phyloP scores from a whole-genome alignment of 106 monocot genomes.

The Dioscorea alata region DNA sequence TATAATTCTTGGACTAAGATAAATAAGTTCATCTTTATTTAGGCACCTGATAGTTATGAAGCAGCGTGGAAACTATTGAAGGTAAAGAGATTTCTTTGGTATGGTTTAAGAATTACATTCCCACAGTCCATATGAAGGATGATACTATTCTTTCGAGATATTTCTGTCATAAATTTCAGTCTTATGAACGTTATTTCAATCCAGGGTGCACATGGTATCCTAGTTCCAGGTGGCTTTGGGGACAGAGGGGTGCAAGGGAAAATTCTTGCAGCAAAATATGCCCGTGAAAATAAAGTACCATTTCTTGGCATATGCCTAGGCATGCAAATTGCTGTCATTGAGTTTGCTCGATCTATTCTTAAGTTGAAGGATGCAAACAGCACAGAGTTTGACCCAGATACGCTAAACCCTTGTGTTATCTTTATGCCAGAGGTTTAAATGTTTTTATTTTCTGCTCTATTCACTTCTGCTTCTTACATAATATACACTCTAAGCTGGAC shows the following conservation, averaged over 20 bases:
- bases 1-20: not conserved
- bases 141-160: too few relatives aligned
- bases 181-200: not conserved
- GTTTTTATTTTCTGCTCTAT: not conserved
- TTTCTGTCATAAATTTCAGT: not conserved
- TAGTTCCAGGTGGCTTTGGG: conserved; percentile 98
- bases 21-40: conserved; percentile 14
- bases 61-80: conserved; percentile 78
- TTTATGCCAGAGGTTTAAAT: conserved; percentile 92
- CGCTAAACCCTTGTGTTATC: conserved; percentile 68
- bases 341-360: conserved; percentile 76
- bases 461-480: not conserved
- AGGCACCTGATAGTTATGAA: conserved; percentile 69
- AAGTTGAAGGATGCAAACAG: conserved; percentile 84
- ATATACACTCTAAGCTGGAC: not conserved
- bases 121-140: too few relatives aligned
- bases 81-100: conserved; percentile 23
- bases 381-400: conserved; percentile 72
- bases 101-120: too few relatives aligned
- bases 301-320: conserved; percentile 95
- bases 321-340: conserved; percentile 96
- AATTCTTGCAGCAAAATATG: conserved; percentile 92
- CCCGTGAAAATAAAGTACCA: conserved; percentile 87
- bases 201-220: conserved; percentile 77
- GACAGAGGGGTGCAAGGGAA: conserved; percentile 92